Evolutionary conservation across 2,329 filamentous ascomycete genomes (phyloP).

Genomic region (Sclerotinia spermophila): DNA sequence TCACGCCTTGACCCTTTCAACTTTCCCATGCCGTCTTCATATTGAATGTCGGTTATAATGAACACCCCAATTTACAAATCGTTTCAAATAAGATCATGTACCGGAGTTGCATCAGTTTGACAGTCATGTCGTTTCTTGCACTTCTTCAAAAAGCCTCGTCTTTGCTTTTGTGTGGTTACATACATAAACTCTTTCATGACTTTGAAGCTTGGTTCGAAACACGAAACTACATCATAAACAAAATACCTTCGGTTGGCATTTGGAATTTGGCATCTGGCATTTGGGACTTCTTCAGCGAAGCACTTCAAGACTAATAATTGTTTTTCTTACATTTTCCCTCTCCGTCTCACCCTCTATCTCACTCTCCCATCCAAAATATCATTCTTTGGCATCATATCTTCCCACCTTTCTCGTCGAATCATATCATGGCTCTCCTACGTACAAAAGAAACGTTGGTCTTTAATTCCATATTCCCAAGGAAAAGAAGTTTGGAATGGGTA

Average conservation of each 20-base stretch:
- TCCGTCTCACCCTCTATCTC: constrained; percentile 3
- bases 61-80: constrained; percentile 27
- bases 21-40: constrained; percentile 14
- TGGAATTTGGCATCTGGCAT: constrained; percentile 28
- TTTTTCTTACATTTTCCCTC: constrained; percentile 25
- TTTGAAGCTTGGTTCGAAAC: constrained; percentile 8
- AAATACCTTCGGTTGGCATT: constrained; percentile 24
- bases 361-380: neutral
- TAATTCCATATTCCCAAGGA: constrained; percentile 24
- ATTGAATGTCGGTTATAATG: constrained; percentile 27
- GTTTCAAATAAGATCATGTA: constrained; percentile 30
- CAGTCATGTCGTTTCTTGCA: constrained; percentile 10
- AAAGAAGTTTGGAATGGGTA: constrained; percentile 18
- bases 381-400: constrained; percentile 25
- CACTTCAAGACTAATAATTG: constrained; percentile 35
- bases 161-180: constrained; percentile 33
- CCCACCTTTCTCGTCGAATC: constrained; percentile 21
- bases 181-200: constrained; percentile 24
- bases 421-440: constrained; percentile 24
- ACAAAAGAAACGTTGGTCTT: constrained; percentile 29
- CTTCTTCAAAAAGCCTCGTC: constrained; percentile 28
- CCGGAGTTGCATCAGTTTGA: constrained; percentile 16
- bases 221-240: constrained; percentile 20
- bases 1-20: constrained; percentile 15
- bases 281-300: constrained; percentile 16